phyloP scores from a whole-genome alignment of 805 yeast genomes.

The Teunomyces stri region DNA sequence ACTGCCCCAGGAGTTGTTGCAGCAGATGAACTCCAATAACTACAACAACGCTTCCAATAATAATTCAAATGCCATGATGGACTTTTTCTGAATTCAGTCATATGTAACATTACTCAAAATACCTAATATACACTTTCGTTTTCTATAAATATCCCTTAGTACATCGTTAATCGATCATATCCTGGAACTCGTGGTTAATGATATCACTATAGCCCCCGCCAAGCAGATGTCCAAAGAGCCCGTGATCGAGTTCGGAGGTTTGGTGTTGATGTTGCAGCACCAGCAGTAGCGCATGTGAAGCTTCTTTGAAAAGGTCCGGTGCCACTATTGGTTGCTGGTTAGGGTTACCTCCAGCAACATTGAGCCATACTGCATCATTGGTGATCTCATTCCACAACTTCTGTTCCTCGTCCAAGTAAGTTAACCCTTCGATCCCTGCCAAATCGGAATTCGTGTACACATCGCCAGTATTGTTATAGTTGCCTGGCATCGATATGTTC shows the following conservation, averaged over 20 bases:
- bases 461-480: slow-evolving; percentile 17
- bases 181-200: slow-evolving; percentile 37
- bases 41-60: slow-evolving; percentile 7
- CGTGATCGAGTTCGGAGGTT: background rate
- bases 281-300: background rate
- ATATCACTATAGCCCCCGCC: slow-evolving; percentile 37
- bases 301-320: background rate
- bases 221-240: slow-evolving; percentile 4
- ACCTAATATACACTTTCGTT: slow-evolving; percentile 2
- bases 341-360: slow-evolving; percentile 24
- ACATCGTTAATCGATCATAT: slow-evolving; percentile 10
- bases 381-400: slow-evolving; percentile 77
- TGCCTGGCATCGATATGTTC: slow-evolving; percentile 9
- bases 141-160: slow-evolving; percentile 1
- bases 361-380: slow-evolving; percentile 73
- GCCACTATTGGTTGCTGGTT: slow-evolving; percentile 16
- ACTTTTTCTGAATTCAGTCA: slow-evolving; percentile 18
- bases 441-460: slow-evolving; percentile 36
- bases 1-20: slow-evolving; percentile 41
- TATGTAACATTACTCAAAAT: slow-evolving; percentile 8
- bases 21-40: slow-evolving; percentile 20
- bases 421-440: slow-evolving; percentile 43
- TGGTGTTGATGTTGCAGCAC: background rate
- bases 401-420: slow-evolving; percentile 42
- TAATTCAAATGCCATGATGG: slow-evolving; percentile 19